phyloP scores from a whole-genome alignment of 768 basidiomycete species.

The Tulasnella sp. region DNA sequence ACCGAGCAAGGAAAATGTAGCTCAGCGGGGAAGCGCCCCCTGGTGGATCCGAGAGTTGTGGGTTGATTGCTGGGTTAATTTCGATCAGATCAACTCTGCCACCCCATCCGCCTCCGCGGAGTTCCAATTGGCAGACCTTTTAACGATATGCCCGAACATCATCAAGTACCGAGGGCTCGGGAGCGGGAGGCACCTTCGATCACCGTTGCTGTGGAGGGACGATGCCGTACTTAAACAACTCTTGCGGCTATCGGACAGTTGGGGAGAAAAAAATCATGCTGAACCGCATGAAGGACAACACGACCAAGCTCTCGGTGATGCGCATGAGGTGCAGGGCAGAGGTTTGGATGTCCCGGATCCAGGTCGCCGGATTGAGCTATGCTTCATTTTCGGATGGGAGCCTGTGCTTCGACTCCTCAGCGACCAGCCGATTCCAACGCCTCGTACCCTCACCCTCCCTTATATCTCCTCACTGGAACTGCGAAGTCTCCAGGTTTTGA shows the following conservation, averaged over 20 bases:
- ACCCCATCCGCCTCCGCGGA: not conserved
- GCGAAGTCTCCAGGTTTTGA: not conserved
- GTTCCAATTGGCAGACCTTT: not conserved
- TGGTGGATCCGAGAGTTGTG: constrained; percentile 8
- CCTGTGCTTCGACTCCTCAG: no score
- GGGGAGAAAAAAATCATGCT: not conserved
- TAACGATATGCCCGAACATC: not conserved
- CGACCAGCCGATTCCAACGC: not conserved
- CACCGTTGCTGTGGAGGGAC: not conserved
- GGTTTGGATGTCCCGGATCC: not conserved
- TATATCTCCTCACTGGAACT: not conserved
- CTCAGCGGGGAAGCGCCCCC: not conserved
- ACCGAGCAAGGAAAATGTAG: not conserved
- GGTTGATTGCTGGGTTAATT: no score
- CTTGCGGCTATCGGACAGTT: not conserved
- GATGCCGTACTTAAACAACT: not conserved
- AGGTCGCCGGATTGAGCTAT: not conserved
- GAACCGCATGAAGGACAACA: not conserved
- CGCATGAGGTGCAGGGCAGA: not conserved
- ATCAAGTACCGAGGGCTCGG: constrained; percentile 7
- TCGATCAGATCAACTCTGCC: not conserved
- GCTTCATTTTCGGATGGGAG: not conserved
- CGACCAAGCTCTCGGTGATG: not conserved
- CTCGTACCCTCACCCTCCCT: not conserved
- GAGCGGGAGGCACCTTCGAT: not conserved